Base-by-base conservation (phyloP, 108 stramenopile genomes). In the Conticribra weissflogii region DNA sequence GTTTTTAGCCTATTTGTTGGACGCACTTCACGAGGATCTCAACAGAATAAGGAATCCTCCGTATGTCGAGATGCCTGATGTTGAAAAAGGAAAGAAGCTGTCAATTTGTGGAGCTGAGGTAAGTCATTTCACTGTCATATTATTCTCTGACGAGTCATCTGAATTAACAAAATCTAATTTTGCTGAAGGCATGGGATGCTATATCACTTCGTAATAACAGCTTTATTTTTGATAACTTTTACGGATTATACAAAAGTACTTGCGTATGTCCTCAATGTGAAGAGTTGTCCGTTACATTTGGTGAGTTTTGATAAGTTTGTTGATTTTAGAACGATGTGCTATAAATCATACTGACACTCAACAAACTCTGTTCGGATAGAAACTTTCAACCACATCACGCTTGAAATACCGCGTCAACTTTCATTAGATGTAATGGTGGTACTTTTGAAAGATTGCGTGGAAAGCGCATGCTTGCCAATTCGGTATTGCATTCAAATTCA, bases 21-120 rank as follows among this genome's bases (percentile, higher is more conserved):
- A 97, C 74, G 97, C 94, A 27, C 73, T 99, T 33, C 95, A 97
- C 74, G 96, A 98, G 68, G 98, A 99, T 83, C 80, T 99, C 59
- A 99, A 99, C 64, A 81, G 96, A n/a, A 82, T 96, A 53, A 69
- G 79, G 23, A 79, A 86, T 47, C 94, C 97, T 54, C 97, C 98
- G 8, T 98, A 98, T 68, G 83, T 97, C 4, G 88, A 88, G 75
- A 74, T 89, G 74, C 85, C 91, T 9, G 92, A 90, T 71, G 88
- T 89, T 28, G 81, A 72, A 21, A 62, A 80, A 50, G 83, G 81
- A 9, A 79, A 79, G 48, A 79, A 90, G 44, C 80, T 86, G 73
- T 73, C 77, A 17, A 76, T 91, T 29, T 88, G 89, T 31, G 84
- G 88, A 41, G 83, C 87, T 3, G 62, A 83, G 74, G 66, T 76